Evolutionary conservation across 164 flowering plant species (phyloP).

Genomic region (Nymphaea thermarum): DNA sequence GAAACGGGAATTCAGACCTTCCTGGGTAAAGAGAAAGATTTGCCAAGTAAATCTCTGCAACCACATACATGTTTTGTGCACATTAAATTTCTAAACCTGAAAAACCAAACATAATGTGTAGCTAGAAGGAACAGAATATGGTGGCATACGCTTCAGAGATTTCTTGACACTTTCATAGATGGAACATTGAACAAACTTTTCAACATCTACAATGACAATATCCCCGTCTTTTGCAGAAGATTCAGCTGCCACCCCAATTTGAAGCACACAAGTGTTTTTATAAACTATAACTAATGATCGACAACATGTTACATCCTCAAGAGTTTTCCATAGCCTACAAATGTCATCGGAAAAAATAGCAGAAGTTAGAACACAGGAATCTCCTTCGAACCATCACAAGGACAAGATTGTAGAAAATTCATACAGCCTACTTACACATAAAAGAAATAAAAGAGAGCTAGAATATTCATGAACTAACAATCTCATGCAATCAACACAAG

Average conservation of each 20-base stretch:
- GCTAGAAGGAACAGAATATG: neutral
- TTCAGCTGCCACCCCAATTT: conserved; percentile 69
- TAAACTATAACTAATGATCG: conserved; percentile 67
- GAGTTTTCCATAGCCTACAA: conserved; percentile 78
- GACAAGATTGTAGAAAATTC: too few relatives aligned
- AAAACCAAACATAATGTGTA: neutral
- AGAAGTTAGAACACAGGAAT: neutral
- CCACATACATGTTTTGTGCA: neutral
- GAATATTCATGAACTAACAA: too few relatives aligned
- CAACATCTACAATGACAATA: conserved; percentile 47
- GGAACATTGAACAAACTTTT: conserved; percentile 52
- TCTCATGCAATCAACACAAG: too few relatives aligned
- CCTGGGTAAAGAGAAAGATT: conserved; percentile 91
- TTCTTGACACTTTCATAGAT: conserved; percentile 53
- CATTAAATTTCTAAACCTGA: neutral
- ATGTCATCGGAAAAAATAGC: too few relatives aligned
- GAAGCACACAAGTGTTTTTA: conserved; percentile 46
- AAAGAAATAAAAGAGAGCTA: too few relatives aligned
- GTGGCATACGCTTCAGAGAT: conserved; percentile 66
- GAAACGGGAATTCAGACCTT: conserved; percentile 79
- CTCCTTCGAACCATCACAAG: neutral
- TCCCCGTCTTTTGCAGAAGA: conserved; percentile 26
- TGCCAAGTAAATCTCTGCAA: conserved; percentile 84
- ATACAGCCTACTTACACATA: too few relatives aligned
- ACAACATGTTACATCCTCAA: conserved; percentile 71